Conservation (phyloP, 1,139 yeast species). For the Suhomyces yuchorum region DNA sequence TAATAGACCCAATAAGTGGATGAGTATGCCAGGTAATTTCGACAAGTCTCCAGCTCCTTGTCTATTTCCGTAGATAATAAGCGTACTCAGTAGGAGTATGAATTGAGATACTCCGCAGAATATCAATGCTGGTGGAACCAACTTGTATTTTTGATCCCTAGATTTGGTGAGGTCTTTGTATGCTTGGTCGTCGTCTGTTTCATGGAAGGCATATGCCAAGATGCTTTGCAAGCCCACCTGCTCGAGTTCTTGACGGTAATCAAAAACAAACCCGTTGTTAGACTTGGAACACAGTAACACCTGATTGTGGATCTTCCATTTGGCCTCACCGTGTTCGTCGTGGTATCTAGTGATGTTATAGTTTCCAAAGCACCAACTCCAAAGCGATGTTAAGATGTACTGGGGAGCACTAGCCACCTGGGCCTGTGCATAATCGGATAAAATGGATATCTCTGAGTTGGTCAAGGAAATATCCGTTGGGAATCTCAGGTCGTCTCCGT, state of each 20-base stretch:
- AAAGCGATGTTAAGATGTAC: conserved; percentile 42
- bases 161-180: conserved; percentile 23
- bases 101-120: conserved; percentile 29
- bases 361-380: conserved; percentile 51
- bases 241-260: conserved; percentile 46
- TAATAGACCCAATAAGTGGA: conserved; percentile 35
- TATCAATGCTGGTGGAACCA: conserved; percentile 30
- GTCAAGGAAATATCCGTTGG: conserved; percentile 46
- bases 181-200: conserved; percentile 19
- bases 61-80: conserved; percentile 39
- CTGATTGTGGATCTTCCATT: conserved; percentile 22
- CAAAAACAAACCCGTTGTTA: conserved; percentile 33
- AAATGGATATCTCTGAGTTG: conserved; percentile 51
- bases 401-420: conserved; percentile 58
- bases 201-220: conserved; percentile 46
- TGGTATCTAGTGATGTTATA: conserved; percentile 30
- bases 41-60: conserved; percentile 33
- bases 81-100: conserved; percentile 30
- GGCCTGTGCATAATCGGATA: conserved; percentile 48
- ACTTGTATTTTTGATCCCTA: conserved; percentile 23
- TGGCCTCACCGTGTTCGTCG: conserved; percentile 18
- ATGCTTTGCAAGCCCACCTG: conserved; percentile 45
- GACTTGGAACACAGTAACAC: conserved; percentile 23
- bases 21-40: conserved; percentile 28
- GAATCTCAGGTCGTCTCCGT: conserved; percentile 18